Percentiles rank a stretch among this genome's conserved stretches.
phyloP scores from a whole-genome alignment of 306 rosid genomes.

The Cucurbita argyrosperma region DNA sequence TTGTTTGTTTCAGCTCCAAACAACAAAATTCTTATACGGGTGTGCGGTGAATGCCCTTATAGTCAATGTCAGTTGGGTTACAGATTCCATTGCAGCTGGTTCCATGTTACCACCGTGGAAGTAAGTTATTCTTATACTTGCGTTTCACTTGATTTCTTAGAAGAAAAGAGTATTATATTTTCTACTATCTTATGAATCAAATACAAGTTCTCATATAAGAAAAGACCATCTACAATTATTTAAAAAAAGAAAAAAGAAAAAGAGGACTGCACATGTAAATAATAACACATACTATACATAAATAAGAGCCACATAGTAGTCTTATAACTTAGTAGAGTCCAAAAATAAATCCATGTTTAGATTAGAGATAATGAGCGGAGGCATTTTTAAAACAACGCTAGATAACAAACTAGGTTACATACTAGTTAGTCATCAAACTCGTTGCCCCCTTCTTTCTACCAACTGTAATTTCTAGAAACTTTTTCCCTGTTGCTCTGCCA shows the following conservation, averaged over 20 bases:
- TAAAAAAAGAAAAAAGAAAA: not conserved
- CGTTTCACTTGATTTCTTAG: no score
- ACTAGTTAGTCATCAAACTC: no score
- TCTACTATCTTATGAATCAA: not conserved
- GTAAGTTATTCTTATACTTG: constrained; percentile 32
- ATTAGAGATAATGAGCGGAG: no score
- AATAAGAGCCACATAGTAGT: no score
- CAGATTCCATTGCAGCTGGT: constrained; percentile 53
- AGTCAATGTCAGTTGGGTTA: constrained; percentile 63
- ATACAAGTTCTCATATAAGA: not conserved
- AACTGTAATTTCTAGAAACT: no score
- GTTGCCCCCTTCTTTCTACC: no score
- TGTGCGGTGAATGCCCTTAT: constrained; percentile 69
- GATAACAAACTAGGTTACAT: no score
- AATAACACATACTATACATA: not conserved
- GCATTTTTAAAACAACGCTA: no score
- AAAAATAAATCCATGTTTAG: no score
- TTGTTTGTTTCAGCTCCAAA: constrained; percentile 54
- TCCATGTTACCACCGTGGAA: constrained; percentile 44
- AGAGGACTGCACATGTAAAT: not conserved
- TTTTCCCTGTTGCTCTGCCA: no score
- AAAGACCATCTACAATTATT: not conserved
- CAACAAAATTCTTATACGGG: constrained; percentile 69
- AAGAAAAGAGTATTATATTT: no score
- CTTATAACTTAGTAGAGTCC: no score